A percentile compares a stretch with the other conserved stretches of the same genome.
phyloP scores from a whole-genome alignment of 2,329 filamentous ascomycete species.

The Diaporthe longicolla region DNA sequence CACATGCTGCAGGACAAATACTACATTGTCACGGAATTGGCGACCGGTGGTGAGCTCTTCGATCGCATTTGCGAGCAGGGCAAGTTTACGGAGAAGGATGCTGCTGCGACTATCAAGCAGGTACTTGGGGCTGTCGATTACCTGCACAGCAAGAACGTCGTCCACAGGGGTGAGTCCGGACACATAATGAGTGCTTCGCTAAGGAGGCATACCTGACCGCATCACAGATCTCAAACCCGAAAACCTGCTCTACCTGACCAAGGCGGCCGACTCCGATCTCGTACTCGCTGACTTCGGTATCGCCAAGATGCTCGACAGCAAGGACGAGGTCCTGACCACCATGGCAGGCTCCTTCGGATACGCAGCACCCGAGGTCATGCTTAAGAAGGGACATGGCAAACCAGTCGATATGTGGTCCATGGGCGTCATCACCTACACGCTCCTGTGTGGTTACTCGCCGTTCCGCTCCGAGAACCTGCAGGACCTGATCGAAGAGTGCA shows the following conservation, averaged over 20 bases:
- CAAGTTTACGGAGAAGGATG: conserved; percentile 98
- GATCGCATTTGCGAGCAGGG: conserved; percentile 98
- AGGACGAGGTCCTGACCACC: conserved; percentile 92
- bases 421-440: conserved; percentile 97
- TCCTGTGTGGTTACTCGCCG: conserved; percentile 97
- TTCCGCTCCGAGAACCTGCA: conserved; percentile 95
- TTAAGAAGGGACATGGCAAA: conserved; percentile 97
- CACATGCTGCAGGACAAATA: conserved; percentile 85
- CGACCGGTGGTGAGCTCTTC: conserved; percentile 95
- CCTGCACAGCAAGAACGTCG: conserved; percentile 93
- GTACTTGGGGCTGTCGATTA: conserved; percentile 95
- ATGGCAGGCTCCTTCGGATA: conserved; percentile 99
- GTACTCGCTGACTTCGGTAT: conserved; percentile 98
- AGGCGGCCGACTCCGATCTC: conserved; percentile 82
- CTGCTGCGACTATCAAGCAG: conserved; percentile 94
- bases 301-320: conserved; percentile 94
- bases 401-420: conserved; percentile 99
- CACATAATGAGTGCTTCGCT: background rate
- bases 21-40: conserved; percentile 97
- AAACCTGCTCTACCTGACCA: conserved; percentile 93
- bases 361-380: conserved; percentile 97
- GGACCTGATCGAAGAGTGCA: conserved; percentile 96
- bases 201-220: conserved; percentile 17
- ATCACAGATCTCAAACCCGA: conserved; percentile 92
- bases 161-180: conserved; percentile 82